Conservation (phyloP, 345 rosid genomes). For the Bruguiera parviflora region DNA sequence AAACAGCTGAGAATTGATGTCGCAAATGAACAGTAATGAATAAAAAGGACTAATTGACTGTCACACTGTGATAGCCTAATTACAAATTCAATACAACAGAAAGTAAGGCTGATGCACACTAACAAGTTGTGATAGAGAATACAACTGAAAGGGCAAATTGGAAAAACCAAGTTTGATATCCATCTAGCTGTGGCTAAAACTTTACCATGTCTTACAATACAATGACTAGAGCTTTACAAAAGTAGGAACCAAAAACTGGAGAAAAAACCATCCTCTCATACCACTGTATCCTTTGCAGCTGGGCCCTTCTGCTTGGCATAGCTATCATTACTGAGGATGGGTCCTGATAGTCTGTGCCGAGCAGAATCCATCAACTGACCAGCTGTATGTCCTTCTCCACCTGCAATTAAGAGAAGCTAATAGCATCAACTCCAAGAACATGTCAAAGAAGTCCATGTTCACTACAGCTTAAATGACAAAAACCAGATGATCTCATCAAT, state of each 20-base stretch:
- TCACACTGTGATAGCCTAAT: too few relatives aligned
- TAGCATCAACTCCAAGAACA: neutral
- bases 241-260: neutral
- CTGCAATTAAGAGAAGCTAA: slow-evolving; percentile 3
- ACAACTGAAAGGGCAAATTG: too few relatives aligned
- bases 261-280: slow-evolving; percentile 23
- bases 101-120: too few relatives aligned
- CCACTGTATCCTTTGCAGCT: slow-evolving; percentile 51
- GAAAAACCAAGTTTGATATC: neutral
- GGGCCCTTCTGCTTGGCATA: slow-evolving; percentile 69
- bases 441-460: neutral
- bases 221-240: neutral
- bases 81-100: too few relatives aligned
- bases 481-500: neutral
- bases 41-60: too few relatives aligned
- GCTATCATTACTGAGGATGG: slow-evolving; percentile 51
- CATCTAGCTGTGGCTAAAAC: neutral
- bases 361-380: slow-evolving; percentile 65
- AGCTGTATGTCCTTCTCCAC: slow-evolving; percentile 43
- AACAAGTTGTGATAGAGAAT: too few relatives aligned
- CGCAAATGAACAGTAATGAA: too few relatives aligned
- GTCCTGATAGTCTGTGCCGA: slow-evolving; percentile 64
- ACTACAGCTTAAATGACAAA: neutral
- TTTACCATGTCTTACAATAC: neutral
- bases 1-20: too few relatives aligned